Conservation (phyloP, 164 flowering plant species). For the Vitis rotundifolia region DNA sequence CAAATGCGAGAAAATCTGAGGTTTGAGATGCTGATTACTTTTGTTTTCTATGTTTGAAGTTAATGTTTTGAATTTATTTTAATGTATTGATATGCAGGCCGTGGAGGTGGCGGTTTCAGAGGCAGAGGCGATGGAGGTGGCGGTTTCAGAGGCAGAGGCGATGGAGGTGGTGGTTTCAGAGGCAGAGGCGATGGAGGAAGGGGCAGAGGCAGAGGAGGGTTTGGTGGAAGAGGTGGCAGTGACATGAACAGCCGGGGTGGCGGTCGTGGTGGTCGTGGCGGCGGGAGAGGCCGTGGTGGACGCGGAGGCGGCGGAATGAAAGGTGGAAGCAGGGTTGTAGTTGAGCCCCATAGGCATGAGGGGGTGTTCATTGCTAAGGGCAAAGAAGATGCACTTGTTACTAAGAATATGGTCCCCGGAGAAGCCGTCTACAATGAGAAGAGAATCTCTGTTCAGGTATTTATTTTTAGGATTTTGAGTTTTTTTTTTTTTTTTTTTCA, state of each 20-base stretch:
- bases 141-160: constrained; percentile 40
- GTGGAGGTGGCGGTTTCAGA: constrained; percentile 26
- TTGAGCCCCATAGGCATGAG: constrained; percentile 86
- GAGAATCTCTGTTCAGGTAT: constrained; percentile 83
- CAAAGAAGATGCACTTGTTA: constrained; percentile 90
- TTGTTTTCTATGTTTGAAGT: neutral
- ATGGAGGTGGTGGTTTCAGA: constrained; percentile 39
- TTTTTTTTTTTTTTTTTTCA: neutral
- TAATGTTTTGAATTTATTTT: neutral
- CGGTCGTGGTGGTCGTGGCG: constrained; percentile 37
- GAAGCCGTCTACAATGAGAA: constrained; percentile 96
- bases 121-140: constrained; percentile 50
- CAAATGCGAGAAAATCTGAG: no score
- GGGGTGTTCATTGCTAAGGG: constrained; percentile 94
- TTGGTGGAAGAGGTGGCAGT: constrained; percentile 28
- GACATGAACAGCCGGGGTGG: constrained; percentile 24
- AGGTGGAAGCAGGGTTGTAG: constrained; percentile 81
- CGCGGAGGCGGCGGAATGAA: constrained; percentile 76
- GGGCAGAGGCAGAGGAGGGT: constrained; percentile 38
- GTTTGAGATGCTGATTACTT: neutral
- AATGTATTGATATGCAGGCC: constrained; percentile 18
- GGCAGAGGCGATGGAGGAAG: constrained; percentile 38
- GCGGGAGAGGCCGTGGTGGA: constrained; percentile 55
- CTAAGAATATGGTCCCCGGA: constrained; percentile 86
- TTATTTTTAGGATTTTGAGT: neutral